Conservation (phyloP, 2,329 filamentous ascomycete genomes). For the Claviceps sp. region DNA sequence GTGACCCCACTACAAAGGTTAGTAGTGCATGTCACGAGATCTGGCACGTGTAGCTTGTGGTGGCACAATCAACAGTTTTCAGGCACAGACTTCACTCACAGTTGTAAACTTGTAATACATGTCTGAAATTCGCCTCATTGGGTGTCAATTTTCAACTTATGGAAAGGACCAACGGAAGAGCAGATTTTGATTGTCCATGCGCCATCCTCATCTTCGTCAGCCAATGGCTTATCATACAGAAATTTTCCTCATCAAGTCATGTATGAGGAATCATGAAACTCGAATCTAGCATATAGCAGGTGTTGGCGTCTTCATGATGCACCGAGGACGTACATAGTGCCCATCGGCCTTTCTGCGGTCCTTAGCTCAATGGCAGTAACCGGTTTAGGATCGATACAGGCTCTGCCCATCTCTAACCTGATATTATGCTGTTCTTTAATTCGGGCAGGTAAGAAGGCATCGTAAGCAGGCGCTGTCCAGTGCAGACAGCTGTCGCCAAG, state of each 20-base stretch:
- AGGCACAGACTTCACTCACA: not conserved
- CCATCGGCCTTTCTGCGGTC: not conserved
- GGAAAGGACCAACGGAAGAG: not conserved
- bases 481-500: conserved; percentile 1
- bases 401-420: not conserved
- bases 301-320: not conserved
- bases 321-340: not conserved
- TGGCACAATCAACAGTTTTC: too few relatives aligned
- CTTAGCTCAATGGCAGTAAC: not conserved
- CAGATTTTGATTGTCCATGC: not conserved
- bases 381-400: not conserved
- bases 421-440: not conserved
- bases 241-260: not conserved
- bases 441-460: not conserved
- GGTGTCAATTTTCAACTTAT: not conserved
- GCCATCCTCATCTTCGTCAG: not conserved
- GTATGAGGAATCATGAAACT: not conserved
- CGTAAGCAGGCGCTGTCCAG: not conserved
- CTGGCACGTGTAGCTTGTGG: not conserved
- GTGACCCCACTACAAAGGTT: not conserved
- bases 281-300: not conserved
- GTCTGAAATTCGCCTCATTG: not conserved
- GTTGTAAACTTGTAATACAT: too few relatives aligned
- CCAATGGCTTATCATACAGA: not conserved
- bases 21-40: not conserved